phyloP scores from a whole-genome alignment of 2,329 filamentous ascomycete species.

The Aspergillus intermedius region DNA sequence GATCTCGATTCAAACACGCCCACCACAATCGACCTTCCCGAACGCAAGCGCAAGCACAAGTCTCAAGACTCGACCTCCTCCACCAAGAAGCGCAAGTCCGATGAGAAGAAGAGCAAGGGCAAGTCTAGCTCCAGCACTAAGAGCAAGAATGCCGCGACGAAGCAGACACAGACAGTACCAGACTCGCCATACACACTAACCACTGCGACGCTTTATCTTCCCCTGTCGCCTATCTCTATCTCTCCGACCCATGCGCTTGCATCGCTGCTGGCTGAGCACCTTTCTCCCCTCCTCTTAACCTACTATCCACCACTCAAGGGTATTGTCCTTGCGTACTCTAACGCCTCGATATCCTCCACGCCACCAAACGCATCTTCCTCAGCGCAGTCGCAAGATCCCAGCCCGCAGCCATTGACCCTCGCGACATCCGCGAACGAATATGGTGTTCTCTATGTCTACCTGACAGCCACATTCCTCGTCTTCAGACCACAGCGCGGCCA shows the following conservation, averaged over 20 bases:
- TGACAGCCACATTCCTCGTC: slow-evolving; percentile 78
- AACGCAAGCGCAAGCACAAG: slow-evolving; percentile 41
- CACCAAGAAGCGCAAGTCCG: slow-evolving; percentile 39
- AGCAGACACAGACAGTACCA: slow-evolving; percentile 27
- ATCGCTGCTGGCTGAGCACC: slow-evolving; percentile 54
- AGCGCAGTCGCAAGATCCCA: slow-evolving; percentile 20
- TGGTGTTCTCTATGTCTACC: slow-evolving; percentile 77
- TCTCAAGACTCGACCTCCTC: slow-evolving; percentile 37
- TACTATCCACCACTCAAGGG: slow-evolving; percentile 56
- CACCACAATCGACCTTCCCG: slow-evolving; percentile 15
- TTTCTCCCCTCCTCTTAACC: slow-evolving; percentile 57
- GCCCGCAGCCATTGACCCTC: slow-evolving; percentile 35
- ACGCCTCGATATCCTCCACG: slow-evolving; percentile 36
- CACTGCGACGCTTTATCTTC: slow-evolving; percentile 67
- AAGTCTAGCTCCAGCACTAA: slow-evolving; percentile 30
- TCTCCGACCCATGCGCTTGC: slow-evolving; percentile 49
- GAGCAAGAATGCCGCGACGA: slow-evolving; percentile 24
- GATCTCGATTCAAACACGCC: slow-evolving; percentile 28
- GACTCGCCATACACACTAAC: slow-evolving; percentile 69
- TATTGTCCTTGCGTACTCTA: slow-evolving; percentile 50
- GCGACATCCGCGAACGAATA: slow-evolving; percentile 64
- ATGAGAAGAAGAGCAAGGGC: slow-evolving; percentile 25
- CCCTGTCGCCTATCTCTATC: slow-evolving; percentile 51
- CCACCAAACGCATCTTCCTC: slow-evolving; percentile 34
- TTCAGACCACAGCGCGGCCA: slow-evolving; percentile 70